Evolutionary conservation across 1,284 basidiomycete species (phyloP).

Genomic region (Bothia castanella): DNA sequence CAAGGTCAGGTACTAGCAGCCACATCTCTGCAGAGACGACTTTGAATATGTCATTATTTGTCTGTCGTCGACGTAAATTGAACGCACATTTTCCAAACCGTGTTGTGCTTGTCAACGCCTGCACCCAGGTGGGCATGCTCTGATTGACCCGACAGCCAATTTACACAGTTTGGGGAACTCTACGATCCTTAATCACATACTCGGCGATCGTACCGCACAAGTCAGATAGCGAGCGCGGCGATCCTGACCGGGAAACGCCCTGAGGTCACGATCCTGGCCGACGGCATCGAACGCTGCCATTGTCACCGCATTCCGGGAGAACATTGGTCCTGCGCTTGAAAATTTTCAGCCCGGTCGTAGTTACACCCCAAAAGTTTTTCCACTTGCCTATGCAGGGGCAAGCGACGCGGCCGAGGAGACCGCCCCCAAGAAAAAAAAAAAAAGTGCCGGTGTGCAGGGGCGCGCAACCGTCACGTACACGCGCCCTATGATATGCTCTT

Average conservation of each 20-base stretch:
- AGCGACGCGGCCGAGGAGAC: slow-evolving; percentile 4
- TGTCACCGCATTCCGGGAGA: slow-evolving; percentile 5
- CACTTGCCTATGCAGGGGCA: no score
- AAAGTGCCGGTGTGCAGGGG: slow-evolving; percentile 4
- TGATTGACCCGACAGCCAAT: slow-evolving; percentile 1
- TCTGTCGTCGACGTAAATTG: slow-evolving; percentile 20
- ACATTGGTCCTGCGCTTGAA: background rate
- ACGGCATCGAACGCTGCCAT: no score
- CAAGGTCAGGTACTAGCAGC: slow-evolving; percentile 1
- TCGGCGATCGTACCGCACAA: slow-evolving; percentile 6
- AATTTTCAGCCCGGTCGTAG: slow-evolving; percentile 8
- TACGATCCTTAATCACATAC: background rate
- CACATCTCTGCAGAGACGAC: slow-evolving; percentile 5
- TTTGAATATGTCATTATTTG: slow-evolving; percentile 12
- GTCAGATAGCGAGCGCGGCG: no score
- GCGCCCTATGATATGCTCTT: background rate
- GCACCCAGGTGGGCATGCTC: background rate
- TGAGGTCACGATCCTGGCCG: no score
- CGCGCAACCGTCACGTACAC: background rate
- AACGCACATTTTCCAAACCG: slow-evolving; percentile 9
- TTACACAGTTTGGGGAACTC: slow-evolving; percentile 11
- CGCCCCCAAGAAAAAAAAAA: background rate
- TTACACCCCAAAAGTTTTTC: slow-evolving; percentile 2
- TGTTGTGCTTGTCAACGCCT: slow-evolving; percentile 1
- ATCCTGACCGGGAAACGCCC: no score